A percentile compares a stretch with the other conserved stretches of the same genome.
Evolutionary conservation across 441 rosid genomes (phyloP).

Genomic region (Mallotus repandus): DNA sequence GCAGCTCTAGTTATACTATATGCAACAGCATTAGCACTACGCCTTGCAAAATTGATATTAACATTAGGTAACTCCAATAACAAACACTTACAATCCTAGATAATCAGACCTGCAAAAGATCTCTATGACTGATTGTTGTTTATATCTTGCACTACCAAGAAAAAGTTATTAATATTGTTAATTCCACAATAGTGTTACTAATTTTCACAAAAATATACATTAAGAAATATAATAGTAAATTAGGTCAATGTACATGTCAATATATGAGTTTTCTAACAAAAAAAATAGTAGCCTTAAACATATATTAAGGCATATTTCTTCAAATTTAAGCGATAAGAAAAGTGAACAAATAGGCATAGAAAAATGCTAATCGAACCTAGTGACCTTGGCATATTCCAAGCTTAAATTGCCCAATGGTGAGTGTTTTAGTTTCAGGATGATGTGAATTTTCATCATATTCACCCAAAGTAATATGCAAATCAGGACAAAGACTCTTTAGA

Average conservation of each 20-base stretch:
- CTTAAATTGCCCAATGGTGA: slow-evolving; percentile 94
- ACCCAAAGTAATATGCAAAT: slow-evolving; percentile 79
- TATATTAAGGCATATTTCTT: not conserved
- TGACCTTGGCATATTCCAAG: slow-evolving; percentile 96
- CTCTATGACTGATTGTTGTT: too few relatives aligned
- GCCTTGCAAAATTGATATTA: too few relatives aligned
- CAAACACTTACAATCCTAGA: too few relatives aligned
- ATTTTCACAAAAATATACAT: not conserved
- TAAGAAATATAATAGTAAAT: too few relatives aligned
- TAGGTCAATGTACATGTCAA: not conserved
- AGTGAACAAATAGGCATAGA: not conserved
- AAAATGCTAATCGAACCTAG: slow-evolving; percentile 52
- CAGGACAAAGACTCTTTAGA: slow-evolving; percentile 89
- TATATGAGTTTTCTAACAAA: not conserved
- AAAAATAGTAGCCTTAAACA: not conserved
- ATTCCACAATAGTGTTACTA: not conserved
- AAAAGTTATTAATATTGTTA: not conserved
- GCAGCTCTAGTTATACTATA: too few relatives aligned
- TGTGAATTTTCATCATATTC: slow-evolving; percentile 83
- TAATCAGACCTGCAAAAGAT: too few relatives aligned
- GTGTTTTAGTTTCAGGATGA: slow-evolving; percentile 84
- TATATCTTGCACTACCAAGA: too few relatives aligned
- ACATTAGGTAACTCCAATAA: too few relatives aligned
- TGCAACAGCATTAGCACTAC: too few relatives aligned
- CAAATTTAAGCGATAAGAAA: not conserved